Conservation (phyloP, 2,329 filamentous ascomycete genomes). For the Mollisia scopiformis region DNA sequence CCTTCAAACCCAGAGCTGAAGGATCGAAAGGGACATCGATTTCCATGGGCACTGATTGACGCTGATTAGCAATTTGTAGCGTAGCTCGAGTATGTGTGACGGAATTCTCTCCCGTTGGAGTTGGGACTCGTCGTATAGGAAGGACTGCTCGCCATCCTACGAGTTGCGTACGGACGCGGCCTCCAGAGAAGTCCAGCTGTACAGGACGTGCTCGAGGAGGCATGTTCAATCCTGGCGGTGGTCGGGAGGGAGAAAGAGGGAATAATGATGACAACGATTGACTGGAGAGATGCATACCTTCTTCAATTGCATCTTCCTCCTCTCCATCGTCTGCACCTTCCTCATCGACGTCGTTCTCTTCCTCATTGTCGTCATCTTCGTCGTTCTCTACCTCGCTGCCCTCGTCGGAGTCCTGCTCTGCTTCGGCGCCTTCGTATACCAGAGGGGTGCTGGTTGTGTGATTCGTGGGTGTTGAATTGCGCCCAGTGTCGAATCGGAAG, state of each 20-base stretch:
- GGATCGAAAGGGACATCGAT: conserved; percentile 50
- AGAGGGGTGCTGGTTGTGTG: conserved; percentile 17
- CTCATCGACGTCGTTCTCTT: conserved; percentile 21
- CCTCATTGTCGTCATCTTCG: conserved; percentile 30
- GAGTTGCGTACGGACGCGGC: neutral
- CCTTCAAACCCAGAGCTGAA: conserved; percentile 63
- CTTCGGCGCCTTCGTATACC: conserved; percentile 3
- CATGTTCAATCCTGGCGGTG: neutral
- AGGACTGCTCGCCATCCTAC: neutral
- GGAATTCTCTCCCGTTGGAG: neutral
- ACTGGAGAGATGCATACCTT: conserved; percentile 27
- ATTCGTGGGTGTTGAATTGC: conserved; percentile 2
- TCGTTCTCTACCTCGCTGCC: conserved; percentile 26
- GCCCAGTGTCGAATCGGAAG: conserved; percentile 10
- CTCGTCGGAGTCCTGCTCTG: conserved; percentile 14
- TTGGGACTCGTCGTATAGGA: neutral
- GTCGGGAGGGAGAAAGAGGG: neutral
- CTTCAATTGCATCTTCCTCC: conserved; percentile 39
- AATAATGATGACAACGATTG: too few species aligned
- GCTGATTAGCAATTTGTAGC: conserved; percentile 10
- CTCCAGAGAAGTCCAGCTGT: neutral
- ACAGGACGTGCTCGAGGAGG: neutral
- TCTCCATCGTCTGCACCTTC: conserved; percentile 36
- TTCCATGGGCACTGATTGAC: conserved; percentile 35
- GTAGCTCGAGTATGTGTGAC: neutral